phyloP scores from a whole-genome alignment of 768 basidiomycete species.

The Galerina sulciceps region DNA sequence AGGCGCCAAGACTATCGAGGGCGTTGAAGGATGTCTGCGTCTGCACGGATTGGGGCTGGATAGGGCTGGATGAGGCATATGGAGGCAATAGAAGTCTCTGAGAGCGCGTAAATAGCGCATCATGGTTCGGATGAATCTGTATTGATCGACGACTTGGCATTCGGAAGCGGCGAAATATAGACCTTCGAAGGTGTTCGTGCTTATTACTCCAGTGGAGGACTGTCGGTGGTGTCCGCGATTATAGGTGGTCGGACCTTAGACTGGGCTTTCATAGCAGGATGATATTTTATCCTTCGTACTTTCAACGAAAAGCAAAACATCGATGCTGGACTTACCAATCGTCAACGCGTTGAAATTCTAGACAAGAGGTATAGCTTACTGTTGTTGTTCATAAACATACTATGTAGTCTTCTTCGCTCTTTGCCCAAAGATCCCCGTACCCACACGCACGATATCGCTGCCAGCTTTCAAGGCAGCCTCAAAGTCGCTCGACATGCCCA shows the following conservation, averaged over 20 bases:
- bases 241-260: too few relatives aligned
- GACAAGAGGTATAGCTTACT: not conserved
- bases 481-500: constrained; percentile 98
- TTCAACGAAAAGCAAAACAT: too few relatives aligned
- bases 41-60: not conserved
- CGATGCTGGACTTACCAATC: too few relatives aligned
- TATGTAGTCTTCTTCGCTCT: constrained; percentile 54
- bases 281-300: too few relatives aligned
- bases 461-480: constrained; percentile 84
- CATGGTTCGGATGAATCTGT: constrained; percentile 16
- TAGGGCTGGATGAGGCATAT: not conserved
- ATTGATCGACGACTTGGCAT: not conserved
- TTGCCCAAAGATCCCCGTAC: constrained; percentile 87
- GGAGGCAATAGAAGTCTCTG: not conserved
- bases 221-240: not conserved
- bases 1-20: constrained; percentile 10
- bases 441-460: constrained; percentile 88
- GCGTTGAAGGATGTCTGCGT: not conserved
- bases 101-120: constrained; percentile 20
- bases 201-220: not conserved
- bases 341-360: too few relatives aligned
- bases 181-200: not conserved
- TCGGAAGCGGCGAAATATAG: not conserved
- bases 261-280: too few relatives aligned
- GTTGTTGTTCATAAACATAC: not conserved